A percentile compares a stretch with the other conserved stretches of the same genome.
These are phyloP conservation scores for Sisymbrium irio DNA, from an alignment of 345 rosid species.

Conservation along the genomic window DNA sequence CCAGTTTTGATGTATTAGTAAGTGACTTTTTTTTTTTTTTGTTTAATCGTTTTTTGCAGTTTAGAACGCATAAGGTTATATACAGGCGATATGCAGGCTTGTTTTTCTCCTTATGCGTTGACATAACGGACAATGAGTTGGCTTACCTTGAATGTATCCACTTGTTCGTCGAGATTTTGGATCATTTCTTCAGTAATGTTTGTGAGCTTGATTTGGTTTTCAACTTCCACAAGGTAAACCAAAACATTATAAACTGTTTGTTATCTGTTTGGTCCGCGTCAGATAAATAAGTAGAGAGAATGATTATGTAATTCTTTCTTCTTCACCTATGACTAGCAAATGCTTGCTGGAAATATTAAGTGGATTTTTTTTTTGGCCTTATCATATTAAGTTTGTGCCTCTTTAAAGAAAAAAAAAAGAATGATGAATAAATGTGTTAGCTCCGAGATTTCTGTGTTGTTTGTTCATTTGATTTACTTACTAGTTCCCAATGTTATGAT, in stretches of 20 bases:
- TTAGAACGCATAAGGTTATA: slow-evolving; percentile 87
- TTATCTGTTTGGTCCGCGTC: background rate
- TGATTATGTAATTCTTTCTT: background rate
- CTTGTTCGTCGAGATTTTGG: slow-evolving; percentile 87
- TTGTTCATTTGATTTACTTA: background rate
- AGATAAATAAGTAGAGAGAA: background rate
- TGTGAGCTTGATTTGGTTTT: slow-evolving; percentile 97
- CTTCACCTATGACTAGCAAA: background rate
- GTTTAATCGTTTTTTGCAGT: slow-evolving; percentile 36
- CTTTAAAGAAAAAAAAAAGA: background rate
- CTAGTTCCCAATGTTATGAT: background rate
- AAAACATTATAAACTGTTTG: background rate
- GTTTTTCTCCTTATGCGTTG: slow-evolving; percentile 84
- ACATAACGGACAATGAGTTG: slow-evolving; percentile 88
- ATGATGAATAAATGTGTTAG: background rate
- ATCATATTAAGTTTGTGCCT: background rate
- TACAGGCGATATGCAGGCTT: slow-evolving; percentile 91
- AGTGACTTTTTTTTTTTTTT: background rate
- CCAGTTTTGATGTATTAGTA: background rate
- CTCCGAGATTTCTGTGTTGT: background rate
- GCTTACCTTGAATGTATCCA: slow-evolving; percentile 94
- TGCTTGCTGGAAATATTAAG: background rate
- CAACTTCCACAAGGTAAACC: slow-evolving; percentile 79
- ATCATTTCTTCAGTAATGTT: slow-evolving; percentile 97
- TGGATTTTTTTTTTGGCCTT: background rate